A percentile compares a stretch with the other conserved stretches of the same genome.
Evolutionary conservation across 2,329 filamentous ascomycete genomes (phyloP).

Genomic region (Cercospora sp.): DNA sequence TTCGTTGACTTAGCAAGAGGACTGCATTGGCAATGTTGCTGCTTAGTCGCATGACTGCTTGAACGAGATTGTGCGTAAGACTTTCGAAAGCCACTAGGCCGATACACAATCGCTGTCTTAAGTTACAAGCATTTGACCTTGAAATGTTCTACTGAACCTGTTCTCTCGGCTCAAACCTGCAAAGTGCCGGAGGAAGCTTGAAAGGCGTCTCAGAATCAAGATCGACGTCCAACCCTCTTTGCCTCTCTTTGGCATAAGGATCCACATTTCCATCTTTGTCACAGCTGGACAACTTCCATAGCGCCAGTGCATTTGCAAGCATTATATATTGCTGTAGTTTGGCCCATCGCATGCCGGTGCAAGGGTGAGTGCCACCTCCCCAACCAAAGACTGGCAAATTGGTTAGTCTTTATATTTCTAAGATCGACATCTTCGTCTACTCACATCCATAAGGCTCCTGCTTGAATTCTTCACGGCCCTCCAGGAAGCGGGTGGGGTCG

Average conservation of each 20-base stretch:
- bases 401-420: too few species aligned
- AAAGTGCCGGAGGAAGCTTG: not conserved
- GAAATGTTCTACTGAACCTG: not conserved
- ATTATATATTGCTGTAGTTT: conserved; percentile 53
- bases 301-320: conserved; percentile 37
- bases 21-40: not conserved
- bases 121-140: not conserved
- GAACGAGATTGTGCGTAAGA: not conserved
- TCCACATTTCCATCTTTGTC: conserved; percentile 7
- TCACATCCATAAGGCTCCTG: conserved; percentile 25
- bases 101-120: not conserved
- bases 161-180: not conserved
- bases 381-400: conserved; percentile 12
- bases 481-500: conserved; percentile 14
- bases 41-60: not conserved
- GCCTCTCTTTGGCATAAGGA: not conserved
- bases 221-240: not conserved
- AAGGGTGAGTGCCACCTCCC: conserved; percentile 45
- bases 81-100: not conserved
- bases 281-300: conserved; percentile 13
- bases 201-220: not conserved
- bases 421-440: not conserved
- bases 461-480: conserved; percentile 24
- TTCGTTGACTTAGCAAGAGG: not conserved
- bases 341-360: conserved; percentile 46